These are phyloP conservation scores for Marasmius oreades DNA, from an alignment of 1,284 basidiomycete genomes.

Conservation along the genomic window DNA sequence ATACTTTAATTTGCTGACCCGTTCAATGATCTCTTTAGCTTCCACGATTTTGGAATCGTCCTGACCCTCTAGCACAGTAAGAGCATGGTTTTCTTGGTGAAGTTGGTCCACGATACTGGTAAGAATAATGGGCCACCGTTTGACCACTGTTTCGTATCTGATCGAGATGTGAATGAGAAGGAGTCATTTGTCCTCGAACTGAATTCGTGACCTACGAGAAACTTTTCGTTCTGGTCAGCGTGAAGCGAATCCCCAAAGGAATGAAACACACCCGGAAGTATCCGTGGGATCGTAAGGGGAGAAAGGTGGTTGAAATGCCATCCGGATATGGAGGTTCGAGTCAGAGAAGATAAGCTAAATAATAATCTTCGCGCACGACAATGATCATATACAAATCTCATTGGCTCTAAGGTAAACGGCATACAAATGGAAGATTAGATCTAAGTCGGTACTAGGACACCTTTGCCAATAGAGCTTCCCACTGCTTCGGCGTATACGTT, in stretches of 20 bases:
- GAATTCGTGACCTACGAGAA: conserved; percentile 52
- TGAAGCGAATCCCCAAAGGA: background rate
- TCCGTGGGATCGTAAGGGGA: conserved; percentile 68
- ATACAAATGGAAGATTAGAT: background rate
- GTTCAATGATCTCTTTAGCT: conserved; percentile 78
- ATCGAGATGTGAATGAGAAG: background rate
- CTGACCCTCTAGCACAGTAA: conserved; percentile 19
- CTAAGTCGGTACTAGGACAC: too few relatives aligned
- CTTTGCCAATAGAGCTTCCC: conserved; percentile 47
- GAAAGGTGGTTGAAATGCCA: conserved; percentile 48
- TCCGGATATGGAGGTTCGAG: conserved; percentile 7
- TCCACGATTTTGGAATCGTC: conserved; percentile 46
- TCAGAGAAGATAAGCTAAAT: too few relatives aligned
- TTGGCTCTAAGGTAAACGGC: background rate
- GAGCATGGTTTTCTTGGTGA: conserved; percentile 40
- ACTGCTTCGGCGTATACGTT: conserved; percentile 73
- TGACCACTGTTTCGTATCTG: conserved; percentile 47
- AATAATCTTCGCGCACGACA: too few relatives aligned
- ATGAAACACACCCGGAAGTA: conserved; percentile 43
- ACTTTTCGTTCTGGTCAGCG: conserved; percentile 22
- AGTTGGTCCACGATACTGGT: conserved; percentile 77
- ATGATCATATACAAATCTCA: too few relatives aligned
- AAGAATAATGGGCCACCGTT: conserved; percentile 89
- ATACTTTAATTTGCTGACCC: conserved; percentile 83
- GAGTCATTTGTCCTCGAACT: conserved; percentile 4